Evolutionary conservation across 176 grass and related monocot species (phyloP), one percentile per base, ranked within the genome.

Genomic region (Bonia amplexicaulis): DNA sequence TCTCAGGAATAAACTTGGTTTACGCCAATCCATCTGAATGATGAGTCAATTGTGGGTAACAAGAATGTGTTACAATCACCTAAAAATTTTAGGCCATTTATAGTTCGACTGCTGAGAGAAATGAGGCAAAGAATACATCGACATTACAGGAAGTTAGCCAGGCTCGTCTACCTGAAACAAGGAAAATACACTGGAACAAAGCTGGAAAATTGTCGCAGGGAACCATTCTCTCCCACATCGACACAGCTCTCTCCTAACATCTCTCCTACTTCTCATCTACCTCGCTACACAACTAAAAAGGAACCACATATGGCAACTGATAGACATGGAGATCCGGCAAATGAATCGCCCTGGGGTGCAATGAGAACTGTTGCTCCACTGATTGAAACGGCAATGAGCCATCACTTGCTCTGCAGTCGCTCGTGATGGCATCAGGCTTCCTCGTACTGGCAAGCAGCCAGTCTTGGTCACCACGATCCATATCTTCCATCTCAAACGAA

Each of bases 121-220:
- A 31, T 15, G 6, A 33, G 72, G 7, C 9, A 62, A 77, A 61
- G 22, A 53, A 75, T 79, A 45, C 20, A 53, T 6, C 0, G 68
- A 52, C 49, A 84, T 49, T 72, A 87, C 67, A 78, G 0, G 4
- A 37, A 73, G 57, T 14, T 49, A 13, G 48, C 6, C 55, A 48
- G 9, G n/a, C 59, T 29, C 39, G 29, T 45, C 29, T 12, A 19
- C 80, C 59, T 69, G 1, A 44, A 79, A 69, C 1, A 69, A 87
- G 6, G 16, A 86, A 72, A 19, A 73, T 15, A 22, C 12, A 16
- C 9, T 41, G 80, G 75, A 84, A 87, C 61, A 87, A 69, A 75
- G 85, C 85, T 90, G 85, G 80, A 90, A 90, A 90, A 90, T 47
- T 90, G 85, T 37, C 23, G 89, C 19, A 44, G 69, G 85, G 80